Base-by-base conservation (phyloP, 345 rosid genomes). In the Corymbia maculata region DNA sequence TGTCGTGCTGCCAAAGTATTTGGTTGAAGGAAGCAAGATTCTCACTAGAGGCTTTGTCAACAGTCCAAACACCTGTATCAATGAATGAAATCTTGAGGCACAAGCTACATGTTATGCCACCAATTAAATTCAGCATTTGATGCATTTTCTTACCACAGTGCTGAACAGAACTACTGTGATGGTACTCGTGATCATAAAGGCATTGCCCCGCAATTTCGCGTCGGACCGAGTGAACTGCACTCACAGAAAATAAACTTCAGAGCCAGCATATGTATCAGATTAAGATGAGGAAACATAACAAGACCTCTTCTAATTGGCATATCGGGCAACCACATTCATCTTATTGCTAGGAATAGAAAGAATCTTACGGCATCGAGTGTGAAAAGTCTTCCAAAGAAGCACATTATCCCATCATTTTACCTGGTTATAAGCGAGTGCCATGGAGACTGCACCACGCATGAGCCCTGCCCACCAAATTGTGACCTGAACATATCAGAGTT, bases 381-480 rank as follows among this genome's bases (percentile, higher is more conserved):
- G 7, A 26, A 68, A 88, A 55, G 13, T 5, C 28, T 79, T n/a
- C 64, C 28, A 49, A 61, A 68, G 42, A 32, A 47, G 86, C 3
- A 9, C 75, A 52, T 22, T 24, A 19, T 53, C 86, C 44, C 22
- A 85, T 26, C 28, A 44, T 52, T 28, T 9, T 87, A 89, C 94
- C 93, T 93, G 92, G 91, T 91, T 92, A 89, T 91, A 93, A 52
- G 94, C 92, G 61, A 93, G 93, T 19, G 94, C 94, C 93, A 93
- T 91, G 24, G 94, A 93, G 85, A 93, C 94, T 45, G 93, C 93
- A n/a, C 93, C 93, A 8, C 94, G 92, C 93, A 93, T 93, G 14
- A 93, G 93, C 32, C 94, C 94, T 14, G 94, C 93, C 94, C 94
- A 93, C 93, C 94, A 93, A 51, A 93, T 92, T 6, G 91, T 92